Evolutionary conservation across 1,284 basidiomycete species (phyloP).

Genomic region (Boletus sp.): DNA sequence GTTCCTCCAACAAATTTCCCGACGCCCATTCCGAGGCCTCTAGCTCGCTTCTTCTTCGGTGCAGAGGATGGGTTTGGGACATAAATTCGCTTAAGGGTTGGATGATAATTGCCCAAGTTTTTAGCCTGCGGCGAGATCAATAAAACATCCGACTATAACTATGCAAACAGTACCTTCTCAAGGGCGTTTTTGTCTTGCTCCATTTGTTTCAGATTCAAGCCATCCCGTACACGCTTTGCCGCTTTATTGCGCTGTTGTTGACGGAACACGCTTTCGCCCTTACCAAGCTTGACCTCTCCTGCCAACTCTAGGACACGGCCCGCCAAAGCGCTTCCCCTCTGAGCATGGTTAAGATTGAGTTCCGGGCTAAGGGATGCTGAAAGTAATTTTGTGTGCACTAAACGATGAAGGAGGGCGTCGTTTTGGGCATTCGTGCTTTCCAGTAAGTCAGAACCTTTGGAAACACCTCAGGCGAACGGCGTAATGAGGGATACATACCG

Average conservation of each 20-base stretch:
- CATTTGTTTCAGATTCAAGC: slow-evolving; percentile 57
- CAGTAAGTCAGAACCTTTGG: slow-evolving; percentile 2
- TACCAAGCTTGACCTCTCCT: slow-evolving; percentile 62
- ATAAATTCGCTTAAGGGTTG: slow-evolving; percentile 64
- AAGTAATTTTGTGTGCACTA: slow-evolving; percentile 72
- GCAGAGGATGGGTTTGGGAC: slow-evolving; percentile 36
- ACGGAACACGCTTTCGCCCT: slow-evolving; percentile 60
- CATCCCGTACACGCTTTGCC: slow-evolving; percentile 65
- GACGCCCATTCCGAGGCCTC: slow-evolving; percentile 72
- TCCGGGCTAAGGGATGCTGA: slow-evolving; percentile 65
- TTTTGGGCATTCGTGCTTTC: slow-evolving; percentile 68
- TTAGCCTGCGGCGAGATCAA: slow-evolving; percentile 52
- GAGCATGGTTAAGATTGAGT: slow-evolving; percentile 56
- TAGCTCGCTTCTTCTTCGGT: slow-evolving; percentile 46
- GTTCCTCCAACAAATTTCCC: slow-evolving; percentile 68
- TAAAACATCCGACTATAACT: background rate
- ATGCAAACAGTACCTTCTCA: slow-evolving; percentile 51
- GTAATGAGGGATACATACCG: slow-evolving; percentile 11
- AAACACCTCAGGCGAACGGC: background rate
- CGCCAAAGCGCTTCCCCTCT: slow-evolving; percentile 64
- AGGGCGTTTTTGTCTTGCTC: slow-evolving; percentile 50
- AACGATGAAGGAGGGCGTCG: slow-evolving; percentile 67
- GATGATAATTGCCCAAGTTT: slow-evolving; percentile 76
- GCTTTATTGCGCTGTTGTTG: slow-evolving; percentile 62
- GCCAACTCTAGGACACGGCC: slow-evolving; percentile 70